These are phyloP conservation scores for Capronia americana DNA, from an alignment of 2,329 filamentous ascomycete genomes.

Conservation along the genomic window DNA sequence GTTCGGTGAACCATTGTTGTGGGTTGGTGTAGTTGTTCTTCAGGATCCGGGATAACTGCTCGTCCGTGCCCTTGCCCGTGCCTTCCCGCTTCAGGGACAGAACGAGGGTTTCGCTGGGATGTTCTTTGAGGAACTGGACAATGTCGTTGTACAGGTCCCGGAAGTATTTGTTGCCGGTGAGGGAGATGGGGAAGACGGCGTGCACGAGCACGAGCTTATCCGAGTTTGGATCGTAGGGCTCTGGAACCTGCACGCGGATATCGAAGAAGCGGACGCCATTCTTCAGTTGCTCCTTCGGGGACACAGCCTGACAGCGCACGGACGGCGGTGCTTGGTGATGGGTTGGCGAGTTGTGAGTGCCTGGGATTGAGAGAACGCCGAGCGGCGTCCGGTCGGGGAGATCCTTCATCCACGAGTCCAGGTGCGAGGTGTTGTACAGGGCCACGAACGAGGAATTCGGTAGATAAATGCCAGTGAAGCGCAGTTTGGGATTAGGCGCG, in stretches of 20 bases:
- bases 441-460: constrained; percentile 60
- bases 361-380: constrained; percentile 84
- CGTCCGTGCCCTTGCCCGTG: constrained; percentile 77
- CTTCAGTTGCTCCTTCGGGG: constrained; percentile 76
- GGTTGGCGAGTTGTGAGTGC: constrained; percentile 93
- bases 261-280: constrained; percentile 96
- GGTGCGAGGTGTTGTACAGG: constrained; percentile 73
- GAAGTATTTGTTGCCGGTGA: constrained; percentile 82
- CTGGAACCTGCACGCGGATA: constrained; percentile 75
- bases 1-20: constrained; percentile 77
- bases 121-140: constrained; percentile 75
- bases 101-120: constrained; percentile 82
- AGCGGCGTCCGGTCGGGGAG: constrained; percentile 75
- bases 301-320: constrained; percentile 88
- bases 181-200: constrained; percentile 83
- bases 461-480: constrained; percentile 72
- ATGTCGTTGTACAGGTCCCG: constrained; percentile 72
- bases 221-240: constrained; percentile 62
- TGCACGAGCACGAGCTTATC: constrained; percentile 84
- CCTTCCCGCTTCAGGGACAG: constrained; percentile 93
- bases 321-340: constrained; percentile 84
- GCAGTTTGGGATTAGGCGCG: constrained; percentile 57
- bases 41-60: constrained; percentile 76
- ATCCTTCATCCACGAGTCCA: constrained; percentile 80
- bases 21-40: constrained; percentile 71